A percentile compares a stretch with the other conserved stretches of the same genome.
These are phyloP conservation scores for Anthracocystis setariae DNA, from an alignment of 1,284 basidiomycete genomes.

Conservation along the genomic window DNA sequence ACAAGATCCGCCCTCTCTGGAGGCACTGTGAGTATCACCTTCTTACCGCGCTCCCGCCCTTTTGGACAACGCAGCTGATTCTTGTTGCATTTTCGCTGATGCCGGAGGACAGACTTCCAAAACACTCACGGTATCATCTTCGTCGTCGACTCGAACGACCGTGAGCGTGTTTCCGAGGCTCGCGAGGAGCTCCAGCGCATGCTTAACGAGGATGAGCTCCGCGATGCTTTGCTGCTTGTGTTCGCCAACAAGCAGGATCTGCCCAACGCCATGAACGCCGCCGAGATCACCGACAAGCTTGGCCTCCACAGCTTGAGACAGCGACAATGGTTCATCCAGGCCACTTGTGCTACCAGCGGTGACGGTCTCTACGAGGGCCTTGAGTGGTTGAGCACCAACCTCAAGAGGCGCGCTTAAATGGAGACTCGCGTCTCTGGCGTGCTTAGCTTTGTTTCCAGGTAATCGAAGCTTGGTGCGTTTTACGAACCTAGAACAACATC, in stretches of 20 bases:
- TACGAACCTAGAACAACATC: slow-evolving; percentile 28
- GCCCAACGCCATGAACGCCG: slow-evolving; percentile 98
- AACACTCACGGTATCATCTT: slow-evolving; percentile 99
- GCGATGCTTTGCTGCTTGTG: slow-evolving; percentile 96
- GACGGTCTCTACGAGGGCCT: slow-evolving; percentile 97
- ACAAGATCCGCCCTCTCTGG: slow-evolving; percentile 85
- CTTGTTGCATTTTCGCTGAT: slow-evolving; percentile 64
- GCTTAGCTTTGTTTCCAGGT: background rate
- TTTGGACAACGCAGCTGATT: slow-evolving; percentile 36
- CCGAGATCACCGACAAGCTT: slow-evolving; percentile 99
- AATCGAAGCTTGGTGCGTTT: slow-evolving; percentile 9
- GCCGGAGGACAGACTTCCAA: slow-evolving; percentile 79
- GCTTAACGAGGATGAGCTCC: slow-evolving; percentile 99
- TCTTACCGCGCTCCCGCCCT: slow-evolving; percentile 70
- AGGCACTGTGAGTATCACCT: slow-evolving; percentile 80
- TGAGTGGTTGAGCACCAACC: slow-evolving; percentile 79
- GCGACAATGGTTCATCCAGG: slow-evolving; percentile 90
- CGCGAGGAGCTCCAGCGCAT: slow-evolving; percentile 99
- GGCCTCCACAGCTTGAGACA: slow-evolving; percentile 96
- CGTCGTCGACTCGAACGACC: slow-evolving; percentile 99
- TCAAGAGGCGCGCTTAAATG: slow-evolving; percentile 80
- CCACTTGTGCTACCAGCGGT: slow-evolving; percentile 97
- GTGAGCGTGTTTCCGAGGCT: slow-evolving; percentile 98
- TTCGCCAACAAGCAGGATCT: slow-evolving; percentile 99
- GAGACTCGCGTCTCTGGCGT: slow-evolving; percentile 9